Conservation (phyloP, 2,329 filamentous ascomycete genomes). For the Rachicladosporium sp. region DNA sequence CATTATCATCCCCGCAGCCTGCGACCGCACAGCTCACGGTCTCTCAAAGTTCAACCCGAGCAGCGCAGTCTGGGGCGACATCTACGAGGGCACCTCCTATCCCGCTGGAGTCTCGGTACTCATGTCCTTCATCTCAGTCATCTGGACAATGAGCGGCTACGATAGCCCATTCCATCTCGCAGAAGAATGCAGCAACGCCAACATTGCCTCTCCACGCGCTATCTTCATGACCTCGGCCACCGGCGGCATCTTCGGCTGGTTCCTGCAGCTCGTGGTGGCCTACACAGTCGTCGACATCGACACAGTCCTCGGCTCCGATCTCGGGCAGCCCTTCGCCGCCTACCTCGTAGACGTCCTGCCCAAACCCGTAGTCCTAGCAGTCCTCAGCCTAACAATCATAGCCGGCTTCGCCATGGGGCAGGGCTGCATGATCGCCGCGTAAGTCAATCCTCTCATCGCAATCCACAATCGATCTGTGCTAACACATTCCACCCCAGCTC, state of each 20-base stretch:
- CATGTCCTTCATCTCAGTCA: constrained; percentile 60
- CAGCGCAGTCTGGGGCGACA: constrained; percentile 50
- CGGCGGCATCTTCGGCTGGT: constrained; percentile 58
- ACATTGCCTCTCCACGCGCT: constrained; percentile 55
- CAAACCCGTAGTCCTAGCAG: constrained; percentile 46
- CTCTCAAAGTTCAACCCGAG: constrained; percentile 47
- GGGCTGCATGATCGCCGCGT: constrained; percentile 54
- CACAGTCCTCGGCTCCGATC: constrained; percentile 44
- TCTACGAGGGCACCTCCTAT: constrained; percentile 55
- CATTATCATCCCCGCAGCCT: constrained; percentile 54
- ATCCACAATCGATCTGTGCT: constrained; percentile 36
- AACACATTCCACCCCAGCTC: constrained; percentile 47
- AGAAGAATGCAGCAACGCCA: constrained; percentile 64
- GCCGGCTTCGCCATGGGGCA: constrained; percentile 62
- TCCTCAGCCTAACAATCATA: constrained; percentile 54
- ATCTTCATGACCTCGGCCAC: constrained; percentile 57
- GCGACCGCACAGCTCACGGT: constrained; percentile 38
- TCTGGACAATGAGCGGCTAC: constrained; percentile 45
- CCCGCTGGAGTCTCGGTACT: constrained; percentile 55
- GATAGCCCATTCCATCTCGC: constrained; percentile 60
- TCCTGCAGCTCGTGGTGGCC: constrained; percentile 60
- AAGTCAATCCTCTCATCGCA: neutral
- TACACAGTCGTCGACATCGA: constrained; percentile 57
- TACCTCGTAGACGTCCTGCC: constrained; percentile 56
- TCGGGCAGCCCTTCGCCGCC: constrained; percentile 59